A percentile compares a stretch with the other conserved stretches of the same genome.
Evolutionary conservation across 192 early-diverging fungal species (phyloP).

Genomic region (Lunasporangiospora selenospora): DNA sequence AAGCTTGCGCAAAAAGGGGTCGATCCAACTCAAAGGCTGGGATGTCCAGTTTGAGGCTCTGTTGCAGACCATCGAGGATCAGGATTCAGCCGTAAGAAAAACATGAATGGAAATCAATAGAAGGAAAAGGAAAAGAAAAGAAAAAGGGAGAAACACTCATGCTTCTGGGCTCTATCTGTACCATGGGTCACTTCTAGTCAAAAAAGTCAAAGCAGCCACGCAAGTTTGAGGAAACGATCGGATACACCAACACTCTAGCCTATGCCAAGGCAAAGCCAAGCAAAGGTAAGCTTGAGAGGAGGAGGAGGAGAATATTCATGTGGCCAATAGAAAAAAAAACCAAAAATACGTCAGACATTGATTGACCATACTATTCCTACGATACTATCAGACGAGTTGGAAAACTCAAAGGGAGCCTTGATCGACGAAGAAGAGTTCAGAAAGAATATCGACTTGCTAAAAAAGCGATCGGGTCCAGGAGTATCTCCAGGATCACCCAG

Average conservation of each 20-base stretch:
- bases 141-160: background rate
- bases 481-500: constrained; percentile 48
- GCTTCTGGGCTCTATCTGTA: background rate
- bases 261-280: constrained; percentile 44
- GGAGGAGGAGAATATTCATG: constrained; percentile 50
- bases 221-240: constrained; percentile 82
- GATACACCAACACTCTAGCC: constrained; percentile 56
- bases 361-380: background rate
- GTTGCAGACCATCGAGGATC: constrained; percentile 70
- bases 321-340: background rate
- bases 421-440: constrained; percentile 57
- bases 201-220: constrained; percentile 65
- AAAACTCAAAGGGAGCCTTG: constrained; percentile 18
- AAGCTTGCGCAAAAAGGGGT: constrained; percentile 15
- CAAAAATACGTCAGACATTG: background rate
- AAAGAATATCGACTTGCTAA: constrained; percentile 56
- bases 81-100: constrained; percentile 56
- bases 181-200: constrained; percentile 17
- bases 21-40: constrained; percentile 58
- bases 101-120: background rate
- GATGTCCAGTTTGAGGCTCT: constrained; percentile 76
- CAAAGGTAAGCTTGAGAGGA: constrained; percentile 57
- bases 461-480: constrained; percentile 40
- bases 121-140: background rate
- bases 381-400: constrained; percentile 10